Conservation (phyloP, 1,284 basidiomycete genomes). For the Cryptococcus sp. region DNA sequence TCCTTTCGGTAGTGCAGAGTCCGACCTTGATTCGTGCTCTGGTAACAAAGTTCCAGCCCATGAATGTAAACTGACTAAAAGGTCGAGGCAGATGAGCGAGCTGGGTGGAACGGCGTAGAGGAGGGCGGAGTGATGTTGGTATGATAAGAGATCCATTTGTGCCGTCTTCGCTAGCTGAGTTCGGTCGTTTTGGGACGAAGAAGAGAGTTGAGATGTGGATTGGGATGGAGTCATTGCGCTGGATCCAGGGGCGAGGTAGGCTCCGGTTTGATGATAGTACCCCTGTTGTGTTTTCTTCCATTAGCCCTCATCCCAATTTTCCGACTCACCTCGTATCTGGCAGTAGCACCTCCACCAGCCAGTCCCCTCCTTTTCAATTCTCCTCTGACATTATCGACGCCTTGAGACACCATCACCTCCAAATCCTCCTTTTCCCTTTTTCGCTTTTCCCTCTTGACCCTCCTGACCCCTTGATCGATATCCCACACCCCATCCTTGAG, state of each 20-base stretch:
- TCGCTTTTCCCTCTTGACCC: conserved; percentile 29
- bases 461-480: conserved; percentile 23
- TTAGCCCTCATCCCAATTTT: background rate
- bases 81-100: conserved; percentile 41
- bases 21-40: conserved; percentile 4
- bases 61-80: conserved; percentile 40
- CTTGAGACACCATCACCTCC: conserved; percentile 34
- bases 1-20: background rate
- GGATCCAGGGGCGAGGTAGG: conserved; percentile 30
- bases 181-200: conserved; percentile 16
- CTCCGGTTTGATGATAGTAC: conserved; percentile 40
- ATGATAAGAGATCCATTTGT: conserved; percentile 42
- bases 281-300: conserved; percentile 37
- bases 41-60: conserved; percentile 40
- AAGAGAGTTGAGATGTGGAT: conserved; percentile 4
- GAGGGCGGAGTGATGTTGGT: conserved; percentile 43
- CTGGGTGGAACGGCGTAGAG: conserved; percentile 45
- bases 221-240: conserved; percentile 2
- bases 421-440: conserved; percentile 34
- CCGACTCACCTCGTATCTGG: conserved; percentile 40
- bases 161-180: conserved; percentile 37
- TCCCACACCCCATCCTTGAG: conserved; percentile 28
- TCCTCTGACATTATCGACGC: conserved; percentile 31
- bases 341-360: conserved; percentile 35
- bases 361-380: conserved; percentile 43